Evolutionary conservation across 2,329 filamentous ascomycete genomes (phyloP).

Genomic region (Zasmidium citrigriseum): DNA sequence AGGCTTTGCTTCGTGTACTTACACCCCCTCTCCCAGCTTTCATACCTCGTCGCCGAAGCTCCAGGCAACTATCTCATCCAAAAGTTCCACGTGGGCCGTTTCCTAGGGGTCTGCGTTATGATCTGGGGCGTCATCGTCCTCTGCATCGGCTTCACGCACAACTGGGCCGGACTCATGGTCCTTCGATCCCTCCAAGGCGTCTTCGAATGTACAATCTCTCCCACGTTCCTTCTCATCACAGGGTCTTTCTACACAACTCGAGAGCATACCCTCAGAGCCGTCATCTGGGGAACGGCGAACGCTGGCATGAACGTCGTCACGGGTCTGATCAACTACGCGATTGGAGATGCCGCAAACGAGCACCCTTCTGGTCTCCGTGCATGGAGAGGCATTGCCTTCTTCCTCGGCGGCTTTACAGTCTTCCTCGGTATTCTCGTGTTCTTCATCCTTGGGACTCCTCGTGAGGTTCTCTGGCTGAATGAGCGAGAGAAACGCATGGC

Average conservation of each 20-base stretch:
- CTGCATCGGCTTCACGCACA: conserved; percentile 17
- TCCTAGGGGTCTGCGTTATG: conserved; percentile 9
- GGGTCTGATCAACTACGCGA: conserved; percentile 14
- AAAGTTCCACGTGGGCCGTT: conserved; percentile 13
- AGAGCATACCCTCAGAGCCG: conserved; percentile 11
- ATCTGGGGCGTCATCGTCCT: conserved; percentile 17
- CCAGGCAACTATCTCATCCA: conserved; percentile 17
- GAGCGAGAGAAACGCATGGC: conserved; percentile 15
- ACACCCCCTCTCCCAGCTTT: neutral
- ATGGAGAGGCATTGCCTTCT: conserved; percentile 17
- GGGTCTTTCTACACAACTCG: conserved; percentile 9
- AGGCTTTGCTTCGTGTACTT: too few relatives aligned
- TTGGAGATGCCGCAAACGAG: conserved; percentile 11
- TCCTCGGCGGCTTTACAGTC: conserved; percentile 15
- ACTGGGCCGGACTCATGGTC: conserved; percentile 13
- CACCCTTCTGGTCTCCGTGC: conserved; percentile 8
- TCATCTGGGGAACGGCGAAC: conserved; percentile 11
- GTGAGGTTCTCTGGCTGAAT: conserved; percentile 15
- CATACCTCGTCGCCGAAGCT: conserved; percentile 13
- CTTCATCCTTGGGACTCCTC: conserved; percentile 16
- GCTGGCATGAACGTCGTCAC: conserved; percentile 17
- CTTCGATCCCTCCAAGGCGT: conserved; percentile 13
- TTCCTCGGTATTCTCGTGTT: conserved; percentile 13
- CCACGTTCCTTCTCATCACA: conserved; percentile 11
- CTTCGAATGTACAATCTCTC: conserved; percentile 16